A percentile compares a stretch with the other conserved stretches of the same genome.
Evolutionary conservation across 2,329 filamentous ascomycete species (phyloP).

Genomic region (Trichoderma guizhouense): DNA sequence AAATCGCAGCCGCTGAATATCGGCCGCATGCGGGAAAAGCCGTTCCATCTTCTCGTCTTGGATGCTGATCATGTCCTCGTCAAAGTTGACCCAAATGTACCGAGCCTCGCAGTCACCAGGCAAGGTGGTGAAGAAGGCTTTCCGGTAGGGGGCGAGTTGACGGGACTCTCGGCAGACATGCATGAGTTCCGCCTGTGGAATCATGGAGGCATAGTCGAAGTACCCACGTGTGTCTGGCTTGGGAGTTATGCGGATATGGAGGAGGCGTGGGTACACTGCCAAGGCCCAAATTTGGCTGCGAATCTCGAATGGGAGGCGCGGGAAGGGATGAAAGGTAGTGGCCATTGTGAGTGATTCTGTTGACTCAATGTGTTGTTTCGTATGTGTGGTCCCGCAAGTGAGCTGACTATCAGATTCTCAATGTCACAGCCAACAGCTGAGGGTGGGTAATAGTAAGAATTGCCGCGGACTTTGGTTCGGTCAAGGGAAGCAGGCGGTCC

Average conservation of each 20-base stretch:
- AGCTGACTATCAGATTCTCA: not conserved
- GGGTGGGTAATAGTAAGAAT: not conserved
- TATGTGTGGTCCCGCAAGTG: not conserved
- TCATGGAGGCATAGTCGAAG: not conserved
- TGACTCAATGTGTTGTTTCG: not conserved
- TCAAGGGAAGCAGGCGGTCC: not conserved
- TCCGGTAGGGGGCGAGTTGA: slow-evolving; percentile 8
- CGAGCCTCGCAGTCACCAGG: slow-evolving; percentile 12
- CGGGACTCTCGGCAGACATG: slow-evolving; percentile 18
- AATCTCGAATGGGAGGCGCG: slow-evolving; percentile 17
- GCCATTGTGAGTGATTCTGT: slow-evolving; percentile 1
- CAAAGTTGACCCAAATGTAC: slow-evolving; percentile 22
- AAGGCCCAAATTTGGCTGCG: slow-evolving; percentile 19
- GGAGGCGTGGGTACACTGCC: slow-evolving; percentile 10
- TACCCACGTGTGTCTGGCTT: not conserved
- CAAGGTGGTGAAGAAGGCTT: slow-evolving; percentile 11
- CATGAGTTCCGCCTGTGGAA: slow-evolving; percentile 2
- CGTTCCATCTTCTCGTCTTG: not conserved
- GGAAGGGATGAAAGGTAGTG: slow-evolving; percentile 18
- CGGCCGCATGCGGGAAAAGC: slow-evolving; percentile 9
- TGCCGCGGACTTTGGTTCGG: not conserved
- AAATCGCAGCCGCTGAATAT: slow-evolving; percentile 21
- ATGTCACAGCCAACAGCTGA: not conserved
- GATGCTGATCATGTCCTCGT: slow-evolving; percentile 20
- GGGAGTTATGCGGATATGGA: slow-evolving; percentile 14